These are phyloP conservation scores for Plasmodium malariae DNA, from an alignment of 169 alveolate species.

Conservation along the genomic window DNA sequence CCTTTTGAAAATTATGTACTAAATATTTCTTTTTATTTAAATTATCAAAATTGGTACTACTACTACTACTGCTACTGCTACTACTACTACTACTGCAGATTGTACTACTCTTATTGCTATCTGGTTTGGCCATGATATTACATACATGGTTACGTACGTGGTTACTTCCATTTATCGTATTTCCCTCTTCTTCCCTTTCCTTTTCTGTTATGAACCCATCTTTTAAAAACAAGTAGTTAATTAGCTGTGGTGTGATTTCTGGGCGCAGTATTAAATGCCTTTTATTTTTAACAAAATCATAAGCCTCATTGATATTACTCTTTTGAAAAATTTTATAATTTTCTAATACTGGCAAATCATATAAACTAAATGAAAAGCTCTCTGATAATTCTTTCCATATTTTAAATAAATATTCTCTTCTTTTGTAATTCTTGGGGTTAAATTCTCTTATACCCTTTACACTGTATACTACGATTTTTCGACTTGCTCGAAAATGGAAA, in stretches of 20 bases:
- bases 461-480: neutral
- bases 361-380: constrained; percentile 38
- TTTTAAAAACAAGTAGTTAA: constrained; percentile 29
- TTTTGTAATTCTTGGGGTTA: constrained; percentile 17
- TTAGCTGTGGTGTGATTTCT: constrained; percentile 69
- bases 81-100: neutral
- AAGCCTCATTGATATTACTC: constrained; percentile 51
- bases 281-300: constrained; percentile 59
- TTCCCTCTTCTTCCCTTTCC: neutral
- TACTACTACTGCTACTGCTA: neutral
- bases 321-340: constrained; percentile 28
- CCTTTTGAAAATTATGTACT: constrained; percentile 11
- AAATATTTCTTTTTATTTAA: neutral
- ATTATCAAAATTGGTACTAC: neutral
- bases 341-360: constrained; percentile 69
- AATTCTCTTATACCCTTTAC: constrained; percentile 60
- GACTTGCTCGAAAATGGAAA: neutral
- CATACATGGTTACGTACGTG: neutral
- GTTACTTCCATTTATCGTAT: neutral
- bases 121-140: neutral
- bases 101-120: neutral
- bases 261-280: constrained; percentile 64
- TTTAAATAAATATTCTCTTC: constrained; percentile 66
- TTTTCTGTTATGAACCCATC: neutral
- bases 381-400: constrained; percentile 56